Evolutionary conservation across 768 basidiomycete genomes (phyloP), one percentile per base, ranked within the genome.

Genomic region (Pleurotus sapidus): DNA sequence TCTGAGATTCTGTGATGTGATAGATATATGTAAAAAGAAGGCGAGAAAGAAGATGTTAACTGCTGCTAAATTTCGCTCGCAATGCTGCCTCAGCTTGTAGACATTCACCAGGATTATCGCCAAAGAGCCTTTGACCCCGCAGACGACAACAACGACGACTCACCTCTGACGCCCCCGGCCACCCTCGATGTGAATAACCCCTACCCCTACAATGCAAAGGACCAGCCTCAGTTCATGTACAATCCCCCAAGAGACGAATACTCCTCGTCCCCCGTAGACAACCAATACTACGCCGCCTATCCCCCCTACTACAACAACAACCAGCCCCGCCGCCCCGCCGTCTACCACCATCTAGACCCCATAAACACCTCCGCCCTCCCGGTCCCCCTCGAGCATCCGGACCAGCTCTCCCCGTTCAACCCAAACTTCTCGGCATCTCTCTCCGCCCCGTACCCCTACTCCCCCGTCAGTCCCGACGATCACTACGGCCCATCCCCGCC

Each of bases 401-500:
- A 53, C 51, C 51, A 53, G 38, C 51, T 83, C 25, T 84, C 84
- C 34, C 84, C 84, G 54, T 68, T 83, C 54, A 81, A 82, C 58
- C 72, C 80, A 40, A 77, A 76, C 46, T 86, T 84, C 58, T 74
- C 79, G 14, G 77, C 75, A 56, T 15, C 37, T 8, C 51, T 53
- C 51, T 53, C 51, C 51, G 76, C 72, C 30, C 54, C 73, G 40
- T 60, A 68, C 11, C 68, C 63, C 56, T 83, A 81, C 64, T 77
- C 78, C 5, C 73, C 79, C 55, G 67, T 76, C 45, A 37, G 27
- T 39, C 72, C 70, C 58, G 78, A 80, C 23, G 79, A 80, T 61
- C 73, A 77, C 46, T 87, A 86, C 61, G 83, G 83, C 1, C 76
- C 82, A 17, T 85, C 85, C 1, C 84, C 85, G 20, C 84, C 85